phyloP scores from a whole-genome alignment of 2,329 filamentous ascomycete species.

The Zalaria obscura region DNA sequence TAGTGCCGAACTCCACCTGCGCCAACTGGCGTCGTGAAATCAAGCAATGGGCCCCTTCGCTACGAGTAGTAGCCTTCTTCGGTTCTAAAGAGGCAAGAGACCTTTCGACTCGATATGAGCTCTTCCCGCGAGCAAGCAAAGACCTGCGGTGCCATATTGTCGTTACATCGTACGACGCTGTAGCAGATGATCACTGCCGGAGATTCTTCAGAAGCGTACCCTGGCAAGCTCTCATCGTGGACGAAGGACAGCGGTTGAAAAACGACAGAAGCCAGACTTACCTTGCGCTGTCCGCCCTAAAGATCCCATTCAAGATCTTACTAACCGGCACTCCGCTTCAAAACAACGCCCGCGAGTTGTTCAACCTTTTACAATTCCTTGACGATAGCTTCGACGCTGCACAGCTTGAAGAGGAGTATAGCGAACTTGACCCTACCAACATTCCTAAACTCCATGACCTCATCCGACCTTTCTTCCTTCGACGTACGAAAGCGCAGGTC shows the following conservation, averaged over 20 bases:
- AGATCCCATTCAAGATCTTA: conserved; percentile 69
- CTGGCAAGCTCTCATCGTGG: conserved; percentile 82
- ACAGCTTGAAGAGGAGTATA: conserved; percentile 59
- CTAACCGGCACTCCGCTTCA: conserved; percentile 84
- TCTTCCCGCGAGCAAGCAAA: conserved; percentile 53
- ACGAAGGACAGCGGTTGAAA: conserved; percentile 91
- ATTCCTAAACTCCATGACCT: conserved; percentile 67
- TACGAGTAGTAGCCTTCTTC: conserved; percentile 87
- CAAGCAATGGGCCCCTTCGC: conserved; percentile 75
- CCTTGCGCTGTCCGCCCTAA: conserved; percentile 54
- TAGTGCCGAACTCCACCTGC: conserved; percentile 89
- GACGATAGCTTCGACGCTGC: conserved; percentile 59
- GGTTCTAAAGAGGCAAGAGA: conserved; percentile 62
- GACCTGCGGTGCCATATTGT: conserved; percentile 81
- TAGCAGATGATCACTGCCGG: conserved; percentile 55
- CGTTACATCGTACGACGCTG: conserved; percentile 87
- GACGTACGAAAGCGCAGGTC: conserved; percentile 79
- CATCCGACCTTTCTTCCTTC: conserved; percentile 58
- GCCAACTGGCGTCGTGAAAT: conserved; percentile 97
- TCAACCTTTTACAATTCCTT: conserved; percentile 92
- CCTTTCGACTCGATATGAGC: conserved; percentile 66
- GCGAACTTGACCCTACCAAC: conserved; percentile 69
- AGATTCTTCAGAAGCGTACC: conserved; percentile 54
- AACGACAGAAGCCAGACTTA: conserved; percentile 83
- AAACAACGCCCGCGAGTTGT: conserved; percentile 88